Evolutionary conservation across 768 basidiomycete species (phyloP), one percentile per base, ranked within the genome.

Genomic region (Harrya chromipes): DNA sequence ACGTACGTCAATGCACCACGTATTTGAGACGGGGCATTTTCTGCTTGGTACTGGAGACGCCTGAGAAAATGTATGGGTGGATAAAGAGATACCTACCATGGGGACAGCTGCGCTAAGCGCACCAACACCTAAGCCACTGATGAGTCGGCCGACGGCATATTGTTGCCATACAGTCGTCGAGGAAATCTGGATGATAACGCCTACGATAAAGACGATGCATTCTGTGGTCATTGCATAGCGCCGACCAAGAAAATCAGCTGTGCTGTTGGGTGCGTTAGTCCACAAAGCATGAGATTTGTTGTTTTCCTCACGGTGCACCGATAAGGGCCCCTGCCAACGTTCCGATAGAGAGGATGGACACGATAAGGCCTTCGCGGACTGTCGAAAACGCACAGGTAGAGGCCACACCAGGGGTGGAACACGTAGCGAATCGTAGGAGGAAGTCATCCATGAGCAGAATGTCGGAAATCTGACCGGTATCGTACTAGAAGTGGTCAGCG

Each of bases 391-490:
- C 50, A 62, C 84, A 85, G 2, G 74, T 73, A 7, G 61, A 56
- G 3, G 61, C 64, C 41, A 70, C 72, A 10, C 69, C 63, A 2
- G 70, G 72, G 19, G 66, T 70, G 0, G 63, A 48, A 59, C 83
- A 83, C 14, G 69, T 66, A 2, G 75, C 84, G 59, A 90, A 88
- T 13, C 86, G 81, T 10, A 72, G 67, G 31, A 76, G 68, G 64
- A 87, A 87, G 66, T 86, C 82, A 11, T 75, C 62, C 84, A 89
- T 87, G 65, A 87, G 69, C 23, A 87, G 70, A 56, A 90, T 85
- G 62, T 85, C 84, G 44, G 82, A 82, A 54, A 90, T 89, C 64
- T 89, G 87, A 21, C 86, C 86, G 12, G 84, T 87, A 64, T 87
- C 84, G 55, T 85, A 85, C 70, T 74, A 46, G n/a, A 1, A 36